Conservation (phyloP, 441 rosid species). For the Erodium chrysanthum region DNA sequence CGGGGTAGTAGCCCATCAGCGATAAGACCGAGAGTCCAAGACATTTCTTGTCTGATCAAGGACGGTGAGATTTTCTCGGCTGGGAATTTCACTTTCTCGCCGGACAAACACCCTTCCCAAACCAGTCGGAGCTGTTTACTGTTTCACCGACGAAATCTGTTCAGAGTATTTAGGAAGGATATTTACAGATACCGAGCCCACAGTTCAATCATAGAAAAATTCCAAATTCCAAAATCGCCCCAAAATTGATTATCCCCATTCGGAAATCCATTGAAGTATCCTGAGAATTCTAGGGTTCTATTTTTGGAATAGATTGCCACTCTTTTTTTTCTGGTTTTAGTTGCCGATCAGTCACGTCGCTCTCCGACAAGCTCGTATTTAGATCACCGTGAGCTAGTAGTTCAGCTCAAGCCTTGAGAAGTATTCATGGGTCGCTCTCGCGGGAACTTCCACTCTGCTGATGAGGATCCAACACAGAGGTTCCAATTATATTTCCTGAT, state of each 20-base stretch:
- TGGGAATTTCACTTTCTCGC: neutral
- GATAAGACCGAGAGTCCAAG: neutral
- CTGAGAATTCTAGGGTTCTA: no score
- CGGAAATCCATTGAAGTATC: no score
- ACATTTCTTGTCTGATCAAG: neutral
- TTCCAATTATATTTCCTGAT: constrained; percentile 19
- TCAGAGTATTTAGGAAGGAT: neutral
- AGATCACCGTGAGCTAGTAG: constrained; percentile 19
- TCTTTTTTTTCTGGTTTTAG: no score
- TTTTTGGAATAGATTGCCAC: no score
- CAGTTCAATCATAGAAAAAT: neutral
- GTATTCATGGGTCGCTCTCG: constrained; percentile 79
- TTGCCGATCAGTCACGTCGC: neutral
- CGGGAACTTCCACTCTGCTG: no score
- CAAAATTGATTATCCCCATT: no score
- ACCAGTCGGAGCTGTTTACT: neutral
- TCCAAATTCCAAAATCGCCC: neutral
- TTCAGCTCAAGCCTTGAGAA: constrained; percentile 12
- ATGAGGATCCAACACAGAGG: constrained; percentile 84
- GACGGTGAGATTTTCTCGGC: neutral
- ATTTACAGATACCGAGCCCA: neutral
- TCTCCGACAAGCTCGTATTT: neutral
- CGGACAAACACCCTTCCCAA: neutral
- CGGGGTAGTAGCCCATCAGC: neutral
- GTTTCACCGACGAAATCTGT: no score